Evolutionary conservation across 148 eudicot genomes (phyloP).

Genomic region (Rhododendron ferrugineum): DNA sequence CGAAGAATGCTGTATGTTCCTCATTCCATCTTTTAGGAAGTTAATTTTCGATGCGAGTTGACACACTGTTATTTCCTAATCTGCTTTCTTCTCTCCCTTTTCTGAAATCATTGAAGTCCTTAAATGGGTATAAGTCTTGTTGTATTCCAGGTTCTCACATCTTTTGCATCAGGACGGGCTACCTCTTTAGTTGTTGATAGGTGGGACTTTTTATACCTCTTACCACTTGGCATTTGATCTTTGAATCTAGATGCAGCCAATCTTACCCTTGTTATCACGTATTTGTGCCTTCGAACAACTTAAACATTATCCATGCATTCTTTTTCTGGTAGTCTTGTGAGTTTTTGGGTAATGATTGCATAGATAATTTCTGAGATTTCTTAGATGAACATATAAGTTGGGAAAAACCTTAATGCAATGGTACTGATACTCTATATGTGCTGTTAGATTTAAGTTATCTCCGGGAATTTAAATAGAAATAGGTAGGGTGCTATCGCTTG

Average conservation of each 20-base stretch:
- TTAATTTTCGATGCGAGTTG: background rate
- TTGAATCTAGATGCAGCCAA: background rate
- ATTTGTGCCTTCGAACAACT: conserved; percentile 1
- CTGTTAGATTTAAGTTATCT: background rate
- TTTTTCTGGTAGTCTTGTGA: background rate
- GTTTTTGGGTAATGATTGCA: background rate
- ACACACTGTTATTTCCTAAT: background rate
- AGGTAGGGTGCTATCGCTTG: background rate
- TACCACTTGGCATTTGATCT: background rate
- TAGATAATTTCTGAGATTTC: background rate
- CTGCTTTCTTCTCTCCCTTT: background rate
- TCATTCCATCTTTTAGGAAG: conserved; percentile 10
- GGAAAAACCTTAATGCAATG: background rate
- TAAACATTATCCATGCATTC: background rate
- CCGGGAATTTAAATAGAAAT: background rate
- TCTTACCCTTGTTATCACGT: background rate
- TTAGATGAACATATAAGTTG: background rate
- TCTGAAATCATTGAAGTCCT: conserved; percentile 10
- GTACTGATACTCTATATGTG: background rate
- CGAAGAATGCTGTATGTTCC: conserved; percentile 87
- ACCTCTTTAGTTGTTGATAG: conserved; percentile 92
- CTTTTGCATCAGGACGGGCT: conserved; percentile 96
- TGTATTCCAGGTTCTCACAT: conserved; percentile 73
- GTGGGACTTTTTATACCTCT: conserved; percentile 29
- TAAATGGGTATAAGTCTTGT: conserved; percentile 9